Percentiles rank a stretch among this genome's conserved stretches.
These are phyloP conservation scores for Wolfiporia cocos DNA, from an alignment of 1,284 basidiomycete species.

Conservation along the genomic window DNA sequence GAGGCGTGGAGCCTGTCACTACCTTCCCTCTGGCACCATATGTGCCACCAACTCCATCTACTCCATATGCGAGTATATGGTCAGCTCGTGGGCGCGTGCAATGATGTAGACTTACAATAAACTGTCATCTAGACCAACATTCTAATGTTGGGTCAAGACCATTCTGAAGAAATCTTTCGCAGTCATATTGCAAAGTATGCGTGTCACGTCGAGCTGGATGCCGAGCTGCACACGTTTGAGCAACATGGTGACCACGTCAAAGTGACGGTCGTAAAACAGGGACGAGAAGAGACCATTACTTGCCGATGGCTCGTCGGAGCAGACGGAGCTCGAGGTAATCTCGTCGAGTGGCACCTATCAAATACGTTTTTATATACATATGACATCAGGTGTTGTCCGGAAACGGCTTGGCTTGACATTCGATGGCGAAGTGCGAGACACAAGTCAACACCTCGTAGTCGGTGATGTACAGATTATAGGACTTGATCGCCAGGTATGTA, in stretches of 20 bases:
- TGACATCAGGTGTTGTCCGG: constrained; percentile 16
- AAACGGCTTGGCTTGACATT: constrained; percentile 25
- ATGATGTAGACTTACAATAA: too few species aligned
- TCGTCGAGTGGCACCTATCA: background rate
- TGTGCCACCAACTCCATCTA: constrained; percentile 11
- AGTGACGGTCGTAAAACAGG: constrained; percentile 10
- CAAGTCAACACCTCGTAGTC: constrained; percentile 17
- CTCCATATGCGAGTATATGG: constrained; percentile 19
- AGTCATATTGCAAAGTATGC: constrained; percentile 20
- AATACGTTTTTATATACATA: background rate
- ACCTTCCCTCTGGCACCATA: constrained; percentile 10
- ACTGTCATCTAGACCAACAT: constrained; percentile 7
- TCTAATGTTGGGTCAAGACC: constrained; percentile 22
- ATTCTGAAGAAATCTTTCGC: constrained; percentile 25
- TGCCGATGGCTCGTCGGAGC: constrained; percentile 28
- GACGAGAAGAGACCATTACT: constrained; percentile 10
- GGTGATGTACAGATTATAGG: constrained; percentile 26
- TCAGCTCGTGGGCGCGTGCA: too few species aligned
- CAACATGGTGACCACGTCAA: constrained; percentile 21
- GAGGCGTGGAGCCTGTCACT: constrained; percentile 9
- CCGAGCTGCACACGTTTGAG: constrained; percentile 21
- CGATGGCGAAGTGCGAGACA: constrained; percentile 24
- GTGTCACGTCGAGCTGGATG: constrained; percentile 24
- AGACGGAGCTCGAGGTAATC: constrained; percentile 31
- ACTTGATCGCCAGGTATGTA: constrained; percentile 16